Evolutionary conservation across 2,329 filamentous ascomycete genomes (phyloP), one percentile per base, ranked within the genome.

Genomic region (Diplocarpon rosae): DNA sequence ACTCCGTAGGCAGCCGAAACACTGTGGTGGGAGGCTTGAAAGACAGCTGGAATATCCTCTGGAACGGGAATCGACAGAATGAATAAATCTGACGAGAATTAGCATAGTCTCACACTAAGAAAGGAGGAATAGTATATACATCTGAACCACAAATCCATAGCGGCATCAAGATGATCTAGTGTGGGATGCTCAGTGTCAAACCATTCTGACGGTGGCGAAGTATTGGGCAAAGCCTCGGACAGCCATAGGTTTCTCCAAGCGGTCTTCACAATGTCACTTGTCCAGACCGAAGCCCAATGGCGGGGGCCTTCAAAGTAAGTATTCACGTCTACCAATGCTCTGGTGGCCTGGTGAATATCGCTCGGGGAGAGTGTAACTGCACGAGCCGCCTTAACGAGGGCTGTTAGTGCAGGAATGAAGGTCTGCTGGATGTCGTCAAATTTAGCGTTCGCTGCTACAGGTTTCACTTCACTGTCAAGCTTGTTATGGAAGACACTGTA

Each of bases 1-100:
- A 79, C 72, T 29, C 76, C 76, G 46, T 78, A 79, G 0, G 75
- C 71, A 5, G 73, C 74, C 43, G 73, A 73, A 34, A 76, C 73
- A 47, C 72, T 75, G 60, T 80, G 76, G 53, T 80, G 76, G 2
- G 76, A 78, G 27, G 74, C 74, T 58, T 80, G 76, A 57, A 78
- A 79, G 3, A 79, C 72, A n/a, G 66, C 67, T 0, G 76, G 76
- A 20, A 60, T 58, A 8, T 50, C 47, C 12, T 60, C 56, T 9
- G 67, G 67, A 27, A 70, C 62, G 0, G 66, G 66, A 24, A 70
- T 66, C 0, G 67, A 68, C 49, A 69, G 68, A 31, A 70, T 69
- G 57, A 69, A 70, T 7, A 70, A n/a, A 30, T 42, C 39, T 42
- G 7, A 5, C 20, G 3, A 10, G 24, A 47, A 20, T 42, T 36